Conservation (phyloP, 371 early-diverging fungal species). For the Batrachochytrium dendrobatidis region DNA sequence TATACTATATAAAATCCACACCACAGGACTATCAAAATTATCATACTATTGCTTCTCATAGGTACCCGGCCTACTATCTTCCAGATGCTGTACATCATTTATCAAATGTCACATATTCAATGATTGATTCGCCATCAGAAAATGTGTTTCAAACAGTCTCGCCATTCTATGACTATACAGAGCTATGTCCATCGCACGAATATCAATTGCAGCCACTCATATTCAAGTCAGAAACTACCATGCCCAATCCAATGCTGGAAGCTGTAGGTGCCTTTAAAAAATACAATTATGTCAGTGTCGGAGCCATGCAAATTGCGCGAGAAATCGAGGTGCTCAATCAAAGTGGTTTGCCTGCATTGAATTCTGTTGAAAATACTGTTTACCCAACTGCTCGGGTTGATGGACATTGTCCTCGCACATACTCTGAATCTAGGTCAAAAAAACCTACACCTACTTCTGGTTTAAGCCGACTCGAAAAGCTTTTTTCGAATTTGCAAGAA, state of each 20-base stretch:
- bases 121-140: conserved; percentile 2
- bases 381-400: neutral
- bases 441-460: neutral
- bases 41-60: conserved; percentile 45
- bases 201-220: too few relatives aligned
- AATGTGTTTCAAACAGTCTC: neutral
- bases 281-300: too few relatives aligned
- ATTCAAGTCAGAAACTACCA: too few relatives aligned
- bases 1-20: conserved; percentile 46
- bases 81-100: conserved; percentile 15
- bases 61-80: conserved; percentile 55
- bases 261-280: too few relatives aligned
- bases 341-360: neutral
- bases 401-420: neutral
- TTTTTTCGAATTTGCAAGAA: conserved; percentile 18
- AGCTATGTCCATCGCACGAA: too few relatives aligned
- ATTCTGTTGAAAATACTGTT: too few relatives aligned
- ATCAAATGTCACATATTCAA: conserved; percentile 14
- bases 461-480: neutral
- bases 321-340: too few relatives aligned
- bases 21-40: conserved; percentile 59
- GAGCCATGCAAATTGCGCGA: too few relatives aligned
- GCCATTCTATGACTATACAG: neutral
- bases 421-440: neutral
- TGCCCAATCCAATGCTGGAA: too few relatives aligned